These are phyloP conservation scores for Glycine tomentella DNA, from an alignment of 306 rosid species.

Conservation along the genomic window DNA sequence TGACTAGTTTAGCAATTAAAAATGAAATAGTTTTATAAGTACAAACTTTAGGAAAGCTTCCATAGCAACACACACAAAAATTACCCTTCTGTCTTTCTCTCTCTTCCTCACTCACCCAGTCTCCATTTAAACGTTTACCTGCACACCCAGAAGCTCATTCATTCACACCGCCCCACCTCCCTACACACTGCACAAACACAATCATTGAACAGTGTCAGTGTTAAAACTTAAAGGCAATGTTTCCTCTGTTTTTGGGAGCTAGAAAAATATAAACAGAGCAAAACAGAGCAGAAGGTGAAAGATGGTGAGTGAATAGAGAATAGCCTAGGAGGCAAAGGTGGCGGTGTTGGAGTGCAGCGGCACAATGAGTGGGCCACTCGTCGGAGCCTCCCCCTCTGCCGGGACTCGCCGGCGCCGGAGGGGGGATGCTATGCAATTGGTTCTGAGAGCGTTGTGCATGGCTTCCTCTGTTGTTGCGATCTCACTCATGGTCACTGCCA, in stretches of 20 bases:
- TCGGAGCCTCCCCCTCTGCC: constrained; percentile 16
- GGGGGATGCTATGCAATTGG: constrained; percentile 56
- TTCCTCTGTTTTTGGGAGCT: not conserved
- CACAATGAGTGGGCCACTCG: constrained; percentile 54
- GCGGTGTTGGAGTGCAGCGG: constrained; percentile 51
- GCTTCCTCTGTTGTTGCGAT: constrained; percentile 60
- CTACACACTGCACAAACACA: not conserved
- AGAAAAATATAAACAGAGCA: not conserved
- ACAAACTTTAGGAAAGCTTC: not conserved
- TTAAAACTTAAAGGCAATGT: not conserved
- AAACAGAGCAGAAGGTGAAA: constrained; percentile 15
- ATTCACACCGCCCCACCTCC: constrained; percentile 20
- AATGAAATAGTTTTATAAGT: not conserved
- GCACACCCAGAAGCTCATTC: not conserved
- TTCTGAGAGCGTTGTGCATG: constrained; percentile 65
- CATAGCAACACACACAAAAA: not conserved
- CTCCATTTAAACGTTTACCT: constrained; percentile 2
- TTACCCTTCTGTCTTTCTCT: not conserved
- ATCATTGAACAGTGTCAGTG: not conserved
- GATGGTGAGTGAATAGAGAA: constrained; percentile 61
- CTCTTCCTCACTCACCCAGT: not conserved
- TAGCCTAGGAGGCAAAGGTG: constrained; percentile 52
- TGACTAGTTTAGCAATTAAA: not conserved
- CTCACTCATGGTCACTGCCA: constrained; percentile 78
- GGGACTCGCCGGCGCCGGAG: constrained; percentile 44